A percentile compares a stretch with the other conserved stretches of the same genome.
phyloP scores from a whole-genome alignment of 1,284 basidiomycete genomes.

The Apiotrichum montevideense region DNA sequence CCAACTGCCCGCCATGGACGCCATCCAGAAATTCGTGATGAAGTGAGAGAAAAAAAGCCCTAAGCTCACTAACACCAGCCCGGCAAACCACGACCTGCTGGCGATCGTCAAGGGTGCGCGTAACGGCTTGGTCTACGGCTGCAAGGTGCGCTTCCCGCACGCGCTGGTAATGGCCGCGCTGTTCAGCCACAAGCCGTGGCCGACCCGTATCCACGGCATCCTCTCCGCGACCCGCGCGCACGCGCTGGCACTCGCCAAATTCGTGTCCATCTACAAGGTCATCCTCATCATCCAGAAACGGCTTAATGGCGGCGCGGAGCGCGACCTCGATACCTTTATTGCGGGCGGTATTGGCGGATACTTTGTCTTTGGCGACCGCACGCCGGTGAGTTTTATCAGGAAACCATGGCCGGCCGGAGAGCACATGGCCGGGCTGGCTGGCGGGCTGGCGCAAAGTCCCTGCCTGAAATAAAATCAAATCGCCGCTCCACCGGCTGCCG shows the following conservation, averaged over 20 bases:
- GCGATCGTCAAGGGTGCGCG: conserved; percentile 90
- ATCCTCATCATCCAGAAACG: conserved; percentile 73
- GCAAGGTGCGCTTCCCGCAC: conserved; percentile 95
- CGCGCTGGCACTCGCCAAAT: conserved; percentile 76
- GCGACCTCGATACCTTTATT: conserved; percentile 77
- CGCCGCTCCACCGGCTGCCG: too few relatives aligned
- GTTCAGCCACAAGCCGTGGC: conserved; percentile 74
- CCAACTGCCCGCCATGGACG: not conserved
- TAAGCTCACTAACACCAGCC: conserved; percentile 40
- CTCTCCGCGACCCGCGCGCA: conserved; percentile 70
- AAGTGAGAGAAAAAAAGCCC: conserved; percentile 4
- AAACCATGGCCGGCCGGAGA: too few relatives aligned
- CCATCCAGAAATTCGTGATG: conserved; percentile 17
- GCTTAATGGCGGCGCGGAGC: conserved; percentile 72
- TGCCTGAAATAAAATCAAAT: too few relatives aligned
- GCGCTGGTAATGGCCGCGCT: conserved; percentile 96
- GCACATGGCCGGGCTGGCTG: too few relatives aligned
- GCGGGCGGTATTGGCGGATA: conserved; percentile 91
- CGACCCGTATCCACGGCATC: conserved; percentile 54
- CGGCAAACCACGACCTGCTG: conserved; percentile 80
- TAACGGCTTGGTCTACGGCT: conserved; percentile 80
- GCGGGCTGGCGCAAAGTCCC: too few relatives aligned
- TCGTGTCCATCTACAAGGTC: conserved; percentile 89
- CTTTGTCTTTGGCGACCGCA: conserved; percentile 86
- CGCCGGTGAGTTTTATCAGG: conserved; percentile 52